Conservation (phyloP, 805 yeast species). For the Blastobotrys robertii region DNA sequence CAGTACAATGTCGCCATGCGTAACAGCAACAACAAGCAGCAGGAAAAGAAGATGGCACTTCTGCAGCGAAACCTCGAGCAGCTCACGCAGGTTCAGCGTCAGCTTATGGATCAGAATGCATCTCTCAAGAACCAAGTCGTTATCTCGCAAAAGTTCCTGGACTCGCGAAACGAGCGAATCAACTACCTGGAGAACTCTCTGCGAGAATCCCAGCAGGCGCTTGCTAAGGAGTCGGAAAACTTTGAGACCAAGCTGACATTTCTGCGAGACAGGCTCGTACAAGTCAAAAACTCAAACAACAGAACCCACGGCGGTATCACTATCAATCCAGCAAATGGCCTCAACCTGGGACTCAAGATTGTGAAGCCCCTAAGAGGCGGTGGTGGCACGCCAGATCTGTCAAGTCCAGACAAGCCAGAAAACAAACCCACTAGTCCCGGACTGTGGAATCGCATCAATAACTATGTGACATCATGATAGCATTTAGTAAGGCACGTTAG, state of each 20-base stretch:
- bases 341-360: conserved; percentile 25
- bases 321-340: neutral
- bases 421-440: conserved; percentile 6
- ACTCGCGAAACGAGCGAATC: conserved; percentile 48
- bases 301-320: too few species aligned
- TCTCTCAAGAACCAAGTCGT: conserved; percentile 46
- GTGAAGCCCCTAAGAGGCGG: conserved; percentile 58
- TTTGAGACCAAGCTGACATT: conserved; percentile 32
- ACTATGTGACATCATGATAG: conserved; percentile 6
- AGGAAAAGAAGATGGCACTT: conserved; percentile 40
- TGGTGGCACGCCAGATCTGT: conserved; percentile 15
- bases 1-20: conserved; percentile 24
- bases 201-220: conserved; percentile 40
- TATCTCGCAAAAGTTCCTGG: conserved; percentile 46
- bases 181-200: conserved; percentile 36
- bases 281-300: conserved; percentile 5
- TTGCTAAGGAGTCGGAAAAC: conserved; percentile 38
- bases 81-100: conserved; percentile 48
- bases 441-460: conserved; percentile 8
- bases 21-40: conserved; percentile 18
- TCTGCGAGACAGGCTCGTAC: conserved; percentile 12
- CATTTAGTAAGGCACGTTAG: neutral
- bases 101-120: conserved; percentile 52
- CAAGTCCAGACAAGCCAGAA: too few species aligned
- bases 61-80: conserved; percentile 51